Base-by-base conservation (phyloP, 768 basidiomycete species). In the Mycena galopus region DNA sequence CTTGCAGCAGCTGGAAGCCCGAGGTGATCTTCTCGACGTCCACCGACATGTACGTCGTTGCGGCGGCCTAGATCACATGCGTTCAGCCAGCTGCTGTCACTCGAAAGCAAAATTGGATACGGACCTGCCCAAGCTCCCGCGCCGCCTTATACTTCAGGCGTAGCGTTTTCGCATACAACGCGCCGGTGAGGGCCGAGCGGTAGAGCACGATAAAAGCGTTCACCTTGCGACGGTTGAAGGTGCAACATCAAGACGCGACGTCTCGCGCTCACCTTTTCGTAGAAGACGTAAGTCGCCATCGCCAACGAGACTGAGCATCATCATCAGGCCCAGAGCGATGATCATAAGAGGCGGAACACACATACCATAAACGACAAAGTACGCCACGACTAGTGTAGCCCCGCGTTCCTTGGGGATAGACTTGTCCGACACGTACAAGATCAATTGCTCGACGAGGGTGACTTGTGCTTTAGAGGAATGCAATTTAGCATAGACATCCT, bases 21-120 rank as follows among this genome's bases (percentile, higher is more conserved):
- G 2, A 6, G 47, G 67, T 68, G 35, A 55, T 62, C 17, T 68
- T 73, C 8, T 73, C 67, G 61, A 73, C 70, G 65, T 71, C 70
- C 21, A 71, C 70, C 17, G 70, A 66, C 70, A 71, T 71, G 65
- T 71, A 71, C 4, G 69, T 71, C 47, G 69, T 71, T 0, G 63
- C 69, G 7, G 69, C 69, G 12, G 63, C 69, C 63, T 71, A n/a
- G 27, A 4, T 11, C 10, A n/a, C n/a, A 6, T 19, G 19, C 17
- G n/a, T 11, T 35, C 37, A 27, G 42, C n/a, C n/a, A n/a, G n/a
- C n/a, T 29, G 32, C 14, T 25, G 57, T 10, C n/a, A n/a, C n/a
- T n/a, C 29, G 29, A 21, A n/a, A 4, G 11, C 2, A 1, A 3
- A 3, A 23, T 21, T 5, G 21, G 23, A 37, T 25, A 44, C 60